These are phyloP conservation scores for Podaxis sp. DNA, from an alignment of 768 basidiomycete genomes.

Conservation along the genomic window DNA sequence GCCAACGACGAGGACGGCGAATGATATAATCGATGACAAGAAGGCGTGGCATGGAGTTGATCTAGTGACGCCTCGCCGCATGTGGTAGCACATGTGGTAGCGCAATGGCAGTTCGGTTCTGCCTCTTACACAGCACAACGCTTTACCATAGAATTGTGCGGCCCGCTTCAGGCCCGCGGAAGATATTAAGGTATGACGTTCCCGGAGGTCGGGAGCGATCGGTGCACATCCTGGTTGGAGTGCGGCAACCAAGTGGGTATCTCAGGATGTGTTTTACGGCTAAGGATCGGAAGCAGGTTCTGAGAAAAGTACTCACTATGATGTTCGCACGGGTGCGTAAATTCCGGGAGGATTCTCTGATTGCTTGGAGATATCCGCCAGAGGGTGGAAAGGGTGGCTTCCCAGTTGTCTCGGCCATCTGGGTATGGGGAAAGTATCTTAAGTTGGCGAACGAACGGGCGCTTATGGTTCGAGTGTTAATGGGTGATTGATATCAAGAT, in stretches of 20 bases:
- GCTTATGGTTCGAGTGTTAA: not conserved
- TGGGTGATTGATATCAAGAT: not conserved
- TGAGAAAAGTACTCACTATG: conserved; percentile 33
- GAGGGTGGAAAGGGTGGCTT: conserved; percentile 38
- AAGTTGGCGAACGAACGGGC: not conserved
- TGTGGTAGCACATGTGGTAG: not conserved
- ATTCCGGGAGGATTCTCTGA: conserved; percentile 48
- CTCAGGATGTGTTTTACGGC: not conserved
- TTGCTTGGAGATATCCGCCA: conserved; percentile 42
- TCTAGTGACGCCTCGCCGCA: not conserved
- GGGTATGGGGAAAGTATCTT: not conserved
- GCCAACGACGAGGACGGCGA: not conserved
- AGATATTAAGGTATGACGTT: too few species aligned
- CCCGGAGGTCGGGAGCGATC: too few species aligned
- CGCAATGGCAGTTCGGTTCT: not conserved
- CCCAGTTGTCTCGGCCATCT: not conserved
- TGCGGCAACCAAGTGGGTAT: not conserved
- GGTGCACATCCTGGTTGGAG: too few species aligned
- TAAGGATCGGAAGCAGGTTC: not conserved
- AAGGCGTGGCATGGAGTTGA: not conserved
- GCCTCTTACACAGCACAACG: not conserved
- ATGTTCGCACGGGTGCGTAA: conserved; percentile 46
- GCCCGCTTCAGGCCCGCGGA: too few species aligned
- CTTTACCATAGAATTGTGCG: not conserved
- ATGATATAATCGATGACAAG: not conserved